phyloP scores from a whole-genome alignment of 805 yeast genomes.

The Saccharomycopsis vini region DNA sequence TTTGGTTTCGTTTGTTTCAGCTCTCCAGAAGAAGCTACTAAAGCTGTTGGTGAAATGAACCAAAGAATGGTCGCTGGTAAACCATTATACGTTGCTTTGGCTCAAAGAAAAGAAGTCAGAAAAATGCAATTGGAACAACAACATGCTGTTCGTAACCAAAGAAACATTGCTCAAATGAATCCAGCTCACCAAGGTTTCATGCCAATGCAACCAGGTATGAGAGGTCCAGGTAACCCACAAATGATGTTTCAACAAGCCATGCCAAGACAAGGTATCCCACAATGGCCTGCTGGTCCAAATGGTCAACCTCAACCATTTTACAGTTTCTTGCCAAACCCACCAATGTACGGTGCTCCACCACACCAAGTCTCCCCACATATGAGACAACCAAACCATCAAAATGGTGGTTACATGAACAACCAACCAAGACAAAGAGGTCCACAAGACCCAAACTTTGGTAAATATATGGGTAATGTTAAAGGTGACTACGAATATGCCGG shows the following conservation, averaged over 20 bases:
- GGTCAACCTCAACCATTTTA: slow-evolving; percentile 81
- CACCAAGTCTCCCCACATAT: too few species aligned
- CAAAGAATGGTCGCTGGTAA: slow-evolving; percentile 90
- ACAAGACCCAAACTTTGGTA: too few species aligned
- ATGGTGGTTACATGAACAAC: slow-evolving; percentile 23
- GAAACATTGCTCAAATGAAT: too few species aligned
- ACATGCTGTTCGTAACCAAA: slow-evolving; percentile 95
- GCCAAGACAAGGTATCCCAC: slow-evolving; percentile 60
- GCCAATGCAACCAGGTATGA: slow-evolving; percentile 70
- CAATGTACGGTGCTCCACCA: slow-evolving; percentile 59
- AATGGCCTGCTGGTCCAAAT: slow-evolving; percentile 60
- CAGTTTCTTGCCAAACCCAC: slow-evolving; percentile 83
- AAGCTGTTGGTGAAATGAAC: slow-evolving; percentile 97
- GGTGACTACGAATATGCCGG: slow-evolving; percentile 55
- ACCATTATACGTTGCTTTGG: slow-evolving; percentile 97
- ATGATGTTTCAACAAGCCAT: slow-evolving; percentile 60
- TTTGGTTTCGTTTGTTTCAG: slow-evolving; percentile 98
- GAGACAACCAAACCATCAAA: slow-evolving; percentile 32
- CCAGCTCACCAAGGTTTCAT: slow-evolving; percentile 68
- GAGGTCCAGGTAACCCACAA: slow-evolving; percentile 73
- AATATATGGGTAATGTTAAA: slow-evolving; percentile 25
- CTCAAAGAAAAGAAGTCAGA: slow-evolving; percentile 98
- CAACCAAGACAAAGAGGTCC: slow-evolving; percentile 26
- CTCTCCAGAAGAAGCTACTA: slow-evolving; percentile 96
- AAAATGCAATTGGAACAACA: slow-evolving; percentile 95